Percentiles rank a stretch among this genome's conserved stretches.
Evolutionary conservation across 768 basidiomycete species (phyloP).

Genomic region (Lactarius pseudohatsudake): DNA sequence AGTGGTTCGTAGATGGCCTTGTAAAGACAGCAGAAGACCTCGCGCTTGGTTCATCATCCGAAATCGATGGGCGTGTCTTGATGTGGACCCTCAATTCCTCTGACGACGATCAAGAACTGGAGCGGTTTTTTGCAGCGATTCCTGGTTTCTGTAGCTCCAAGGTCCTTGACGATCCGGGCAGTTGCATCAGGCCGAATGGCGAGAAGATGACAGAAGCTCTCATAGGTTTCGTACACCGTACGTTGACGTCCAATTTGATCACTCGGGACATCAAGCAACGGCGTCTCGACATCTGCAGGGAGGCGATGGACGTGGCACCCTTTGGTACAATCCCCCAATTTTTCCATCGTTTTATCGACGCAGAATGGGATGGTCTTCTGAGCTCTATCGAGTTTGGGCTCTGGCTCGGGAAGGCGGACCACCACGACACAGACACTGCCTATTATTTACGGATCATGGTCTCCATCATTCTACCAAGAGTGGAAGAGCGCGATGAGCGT

Average conservation of each 20-base stretch:
- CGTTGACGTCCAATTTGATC: background rate
- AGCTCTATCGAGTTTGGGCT: background rate
- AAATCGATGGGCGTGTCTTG: background rate
- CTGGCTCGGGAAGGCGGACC: background rate
- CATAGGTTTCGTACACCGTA: background rate
- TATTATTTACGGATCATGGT: background rate
- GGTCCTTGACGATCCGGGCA: background rate
- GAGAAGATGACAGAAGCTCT: background rate
- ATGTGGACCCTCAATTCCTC: background rate
- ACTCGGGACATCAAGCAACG: background rate
- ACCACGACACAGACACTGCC: background rate
- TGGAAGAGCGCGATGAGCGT: background rate
- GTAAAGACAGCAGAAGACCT: background rate
- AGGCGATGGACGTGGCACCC: background rate
- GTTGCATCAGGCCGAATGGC: background rate
- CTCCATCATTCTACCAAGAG: background rate
- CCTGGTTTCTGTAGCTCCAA: background rate
- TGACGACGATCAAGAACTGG: background rate
- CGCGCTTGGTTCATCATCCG: background rate
- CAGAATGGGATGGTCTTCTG: background rate
- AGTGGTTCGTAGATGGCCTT: background rate
- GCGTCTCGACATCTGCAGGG: background rate
- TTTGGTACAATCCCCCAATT: background rate
- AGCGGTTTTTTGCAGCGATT: background rate
- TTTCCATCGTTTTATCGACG: slow-evolving; percentile 1